A percentile compares a stretch with the other conserved stretches of the same genome.
Evolutionary conservation across 768 basidiomycete genomes (phyloP).

Genomic region (Tephrocybe sp.): DNA sequence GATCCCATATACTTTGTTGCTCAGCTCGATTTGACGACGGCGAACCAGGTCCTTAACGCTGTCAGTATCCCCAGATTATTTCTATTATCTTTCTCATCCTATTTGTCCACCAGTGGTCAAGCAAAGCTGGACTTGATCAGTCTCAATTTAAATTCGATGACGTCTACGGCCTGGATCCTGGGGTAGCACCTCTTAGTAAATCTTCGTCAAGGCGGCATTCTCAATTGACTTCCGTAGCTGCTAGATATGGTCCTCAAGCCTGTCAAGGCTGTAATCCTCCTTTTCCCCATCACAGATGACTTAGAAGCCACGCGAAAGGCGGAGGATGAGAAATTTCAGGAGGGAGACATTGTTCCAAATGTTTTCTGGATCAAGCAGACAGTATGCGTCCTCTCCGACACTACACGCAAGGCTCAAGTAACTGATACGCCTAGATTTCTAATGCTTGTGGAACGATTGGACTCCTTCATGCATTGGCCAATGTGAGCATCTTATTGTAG

Average conservation of each 20-base stretch:
- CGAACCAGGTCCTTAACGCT: constrained; percentile 42
- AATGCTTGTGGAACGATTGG: constrained; percentile 92
- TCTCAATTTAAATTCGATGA: constrained; percentile 57
- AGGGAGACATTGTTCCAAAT: constrained; percentile 55
- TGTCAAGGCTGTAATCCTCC: constrained; percentile 78
- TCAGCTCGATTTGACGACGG: background rate
- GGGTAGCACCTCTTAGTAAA: constrained; percentile 37
- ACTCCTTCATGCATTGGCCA: constrained; percentile 77
- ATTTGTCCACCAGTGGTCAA: constrained; percentile 52
- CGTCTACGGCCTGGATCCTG: constrained; percentile 69
- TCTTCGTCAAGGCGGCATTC: background rate
- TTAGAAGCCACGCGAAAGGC: constrained; percentile 47
- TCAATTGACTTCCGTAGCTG: constrained; percentile 39
- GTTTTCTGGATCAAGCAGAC: constrained; percentile 92
- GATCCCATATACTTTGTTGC: background rate
- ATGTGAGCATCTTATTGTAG: constrained; percentile 46
- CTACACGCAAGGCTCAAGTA: too few species aligned
- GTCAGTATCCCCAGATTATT: constrained; percentile 25
- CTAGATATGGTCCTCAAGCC: constrained; percentile 68
- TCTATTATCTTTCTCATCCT: background rate
- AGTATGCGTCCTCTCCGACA: constrained; percentile 30
- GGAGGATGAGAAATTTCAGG: constrained; percentile 58
- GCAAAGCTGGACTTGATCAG: constrained; percentile 59
- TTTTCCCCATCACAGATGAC: constrained; percentile 70
- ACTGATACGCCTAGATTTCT: constrained; percentile 45